Evolutionary conservation across 2,329 filamentous ascomycete genomes (phyloP), one percentile per base, ranked within the genome.

Genomic region (Meredithiella fracta): DNA sequence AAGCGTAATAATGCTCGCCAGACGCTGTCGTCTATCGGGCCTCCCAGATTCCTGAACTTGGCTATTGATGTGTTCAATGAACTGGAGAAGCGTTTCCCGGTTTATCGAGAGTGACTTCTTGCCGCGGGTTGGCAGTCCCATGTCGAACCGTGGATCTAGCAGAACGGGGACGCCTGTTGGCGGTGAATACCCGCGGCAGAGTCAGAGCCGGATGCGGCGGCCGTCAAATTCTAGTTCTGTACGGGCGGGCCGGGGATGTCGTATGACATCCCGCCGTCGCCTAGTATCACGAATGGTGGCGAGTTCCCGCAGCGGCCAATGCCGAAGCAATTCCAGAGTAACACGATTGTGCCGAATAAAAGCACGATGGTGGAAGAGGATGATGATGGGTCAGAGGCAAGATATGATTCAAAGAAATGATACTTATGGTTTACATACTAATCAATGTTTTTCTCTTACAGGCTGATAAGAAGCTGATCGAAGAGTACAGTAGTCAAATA

Each of bases 1-100:
- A 98, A 97, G 70, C 84, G 92, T 60, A 98, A 98, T 66, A 90
- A 97, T 67, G 92, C 92, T n/a, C 80, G 92, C 42, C 89, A 96
- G 68, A 94, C 94, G 67, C 78, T 98, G 20, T 91, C 89, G 0
- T 94, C 90, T 0, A 78, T 98, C 14, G 88, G 89, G 2, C 82
- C 85, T 22, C 83, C 87, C 25, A 78, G 91, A 58, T 98, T 98
- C 65, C 80, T 87, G 62, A 90, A 97, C 65, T 75, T 98, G 5
- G 91, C 89, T 8, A 95, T 89, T 44, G 92, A 98, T 69, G 91
- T 98, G 17, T 97, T 92, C 66, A 94, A 86, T 69, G 92, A 98
- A 67, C 72, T 97, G 59, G 92, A 97, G 68, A 78, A 92, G 60
- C 77, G 92, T 53, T 94, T 92, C 66, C 92, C 76, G 82, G 11